phyloP scores from a whole-genome alignment of 331 rosid genomes.

The Saraca asoca region DNA sequence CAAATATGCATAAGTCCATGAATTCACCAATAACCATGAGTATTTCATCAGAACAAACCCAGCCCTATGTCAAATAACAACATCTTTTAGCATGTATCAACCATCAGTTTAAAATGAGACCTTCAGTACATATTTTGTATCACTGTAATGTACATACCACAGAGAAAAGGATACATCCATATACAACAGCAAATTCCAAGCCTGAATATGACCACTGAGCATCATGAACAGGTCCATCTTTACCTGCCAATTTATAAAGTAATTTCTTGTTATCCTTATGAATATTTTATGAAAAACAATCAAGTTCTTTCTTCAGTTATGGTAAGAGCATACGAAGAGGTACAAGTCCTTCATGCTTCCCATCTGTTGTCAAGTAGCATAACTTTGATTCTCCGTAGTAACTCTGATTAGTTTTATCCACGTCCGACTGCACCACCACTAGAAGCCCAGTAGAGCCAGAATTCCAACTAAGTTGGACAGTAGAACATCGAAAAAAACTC shows the following conservation, averaged over 20 bases:
- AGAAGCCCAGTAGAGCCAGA: slow-evolving; percentile 84
- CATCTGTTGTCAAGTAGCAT: slow-evolving; percentile 85
- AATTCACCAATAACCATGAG: slow-evolving; percentile 5
- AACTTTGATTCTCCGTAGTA: slow-evolving; percentile 93
- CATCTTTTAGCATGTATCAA: slow-evolving; percentile 4
- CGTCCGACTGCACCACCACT: slow-evolving; percentile 83
- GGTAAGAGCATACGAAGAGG: slow-evolving; percentile 73
- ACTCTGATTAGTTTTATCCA: slow-evolving; percentile 96
- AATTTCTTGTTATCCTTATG: background rate
- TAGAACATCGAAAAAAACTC: slow-evolving; percentile 87
- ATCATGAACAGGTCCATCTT: slow-evolving; percentile 96
- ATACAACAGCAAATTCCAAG: slow-evolving; percentile 82
- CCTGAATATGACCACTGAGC: slow-evolving; percentile 90
- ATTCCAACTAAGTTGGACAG: slow-evolving; percentile 84
- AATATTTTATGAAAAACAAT: slow-evolving; percentile 26
- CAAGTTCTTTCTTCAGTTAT: slow-evolving; percentile 21
- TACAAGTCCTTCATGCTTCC: slow-evolving; percentile 78
- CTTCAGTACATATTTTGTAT: slow-evolving; percentile 1
- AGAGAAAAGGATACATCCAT: slow-evolving; percentile 88
- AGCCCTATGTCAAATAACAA: slow-evolving; percentile 1
- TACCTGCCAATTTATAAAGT: slow-evolving; percentile 63
- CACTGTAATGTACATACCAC: slow-evolving; percentile 13
- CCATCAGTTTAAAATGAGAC: slow-evolving; percentile 3
- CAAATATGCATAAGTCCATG: slow-evolving; percentile 9
- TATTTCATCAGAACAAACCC: slow-evolving; percentile 14